Evolutionary conservation across 345 rosid species (phyloP).

Genomic region (Turritis glabra): DNA sequence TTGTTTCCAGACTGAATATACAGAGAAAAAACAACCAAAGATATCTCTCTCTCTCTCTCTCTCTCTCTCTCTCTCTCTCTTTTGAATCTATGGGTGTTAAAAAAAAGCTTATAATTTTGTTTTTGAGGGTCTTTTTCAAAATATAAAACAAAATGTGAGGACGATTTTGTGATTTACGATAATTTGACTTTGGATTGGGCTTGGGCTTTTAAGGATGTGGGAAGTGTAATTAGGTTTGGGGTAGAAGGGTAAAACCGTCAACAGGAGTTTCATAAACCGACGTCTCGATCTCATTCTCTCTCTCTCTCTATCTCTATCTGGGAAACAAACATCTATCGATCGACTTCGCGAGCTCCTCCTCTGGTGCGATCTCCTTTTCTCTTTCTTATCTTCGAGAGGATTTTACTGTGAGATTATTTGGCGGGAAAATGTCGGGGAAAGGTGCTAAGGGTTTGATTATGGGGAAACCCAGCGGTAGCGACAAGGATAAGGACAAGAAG

Average conservation of each 20-base stretch:
- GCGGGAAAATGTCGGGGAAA: constrained; percentile 74
- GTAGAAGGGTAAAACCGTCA: constrained; percentile 30
- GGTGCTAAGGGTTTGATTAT: constrained; percentile 78
- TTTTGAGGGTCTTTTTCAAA: not conserved
- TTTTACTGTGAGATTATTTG: constrained; percentile 8
- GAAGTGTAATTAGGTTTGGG: constrained; percentile 9
- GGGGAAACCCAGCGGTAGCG: constrained; percentile 63
- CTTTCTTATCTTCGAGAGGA: not conserved
- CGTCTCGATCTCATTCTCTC: constrained; percentile 4
- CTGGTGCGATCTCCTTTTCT: constrained; percentile 14
- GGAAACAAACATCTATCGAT: constrained; percentile 16
- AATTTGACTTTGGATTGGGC: constrained; percentile 12
- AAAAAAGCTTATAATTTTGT: not conserved
- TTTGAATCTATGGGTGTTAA: not conserved
- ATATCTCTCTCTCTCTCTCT: not conserved
- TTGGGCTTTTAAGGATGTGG: constrained; percentile 17
- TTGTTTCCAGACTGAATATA: constrained; percentile 1
- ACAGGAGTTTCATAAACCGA: not conserved
- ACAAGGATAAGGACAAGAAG: constrained; percentile 79
- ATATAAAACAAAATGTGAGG: not conserved
- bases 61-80: not conserved
- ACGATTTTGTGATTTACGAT: not conserved
- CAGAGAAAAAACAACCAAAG: not conserved
- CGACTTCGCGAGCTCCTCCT: constrained; percentile 20
- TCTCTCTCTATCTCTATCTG: not conserved